A percentile compares a stretch with the other conserved stretches of the same genome.
Evolutionary conservation across 1,284 basidiomycete species (phyloP).

Genomic region (Malassezia psittaci): DNA sequence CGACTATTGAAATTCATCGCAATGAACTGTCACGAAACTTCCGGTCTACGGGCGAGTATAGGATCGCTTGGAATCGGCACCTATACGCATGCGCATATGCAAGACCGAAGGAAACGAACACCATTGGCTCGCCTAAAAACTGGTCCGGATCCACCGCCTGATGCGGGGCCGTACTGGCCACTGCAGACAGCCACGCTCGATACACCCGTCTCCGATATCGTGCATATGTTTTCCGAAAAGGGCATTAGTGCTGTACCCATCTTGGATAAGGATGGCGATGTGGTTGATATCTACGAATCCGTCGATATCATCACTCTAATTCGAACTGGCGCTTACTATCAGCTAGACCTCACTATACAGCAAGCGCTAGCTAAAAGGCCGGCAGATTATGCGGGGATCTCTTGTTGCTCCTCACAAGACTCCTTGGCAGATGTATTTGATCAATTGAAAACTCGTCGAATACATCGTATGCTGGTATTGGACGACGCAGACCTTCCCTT

Average conservation of each 20-base stretch:
- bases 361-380: slow-evolving; percentile 77
- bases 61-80: slow-evolving; percentile 85
- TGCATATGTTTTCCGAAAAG: slow-evolving; percentile 93
- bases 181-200: slow-evolving; percentile 82
- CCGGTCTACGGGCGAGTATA: slow-evolving; percentile 58
- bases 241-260: slow-evolving; percentile 96
- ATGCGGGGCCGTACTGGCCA: slow-evolving; percentile 61
- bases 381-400: slow-evolving; percentile 89
- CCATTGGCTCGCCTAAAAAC: slow-evolving; percentile 7
- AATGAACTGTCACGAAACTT: slow-evolving; percentile 59
- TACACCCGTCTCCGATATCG: slow-evolving; percentile 93
- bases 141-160: slow-evolving; percentile 3
- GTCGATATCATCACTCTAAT: slow-evolving; percentile 84
- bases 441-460: slow-evolving; percentile 80
- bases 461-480: slow-evolving; percentile 62
- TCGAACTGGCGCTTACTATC: slow-evolving; percentile 84
- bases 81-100: slow-evolving; percentile 55
- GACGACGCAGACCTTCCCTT: slow-evolving; percentile 20
- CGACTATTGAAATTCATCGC: slow-evolving; percentile 95
- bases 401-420: slow-evolving; percentile 86
- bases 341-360: slow-evolving; percentile 85
- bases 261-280: slow-evolving; percentile 80
- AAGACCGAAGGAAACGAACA: not conserved
- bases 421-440: slow-evolving; percentile 85
- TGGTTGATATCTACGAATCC: slow-evolving; percentile 94